Percentiles rank a stretch among this genome's conserved stretches.
Evolutionary conservation across 1,139 yeast species (phyloP).

Genomic region (Tardiomyces digboiensis): DNA sequence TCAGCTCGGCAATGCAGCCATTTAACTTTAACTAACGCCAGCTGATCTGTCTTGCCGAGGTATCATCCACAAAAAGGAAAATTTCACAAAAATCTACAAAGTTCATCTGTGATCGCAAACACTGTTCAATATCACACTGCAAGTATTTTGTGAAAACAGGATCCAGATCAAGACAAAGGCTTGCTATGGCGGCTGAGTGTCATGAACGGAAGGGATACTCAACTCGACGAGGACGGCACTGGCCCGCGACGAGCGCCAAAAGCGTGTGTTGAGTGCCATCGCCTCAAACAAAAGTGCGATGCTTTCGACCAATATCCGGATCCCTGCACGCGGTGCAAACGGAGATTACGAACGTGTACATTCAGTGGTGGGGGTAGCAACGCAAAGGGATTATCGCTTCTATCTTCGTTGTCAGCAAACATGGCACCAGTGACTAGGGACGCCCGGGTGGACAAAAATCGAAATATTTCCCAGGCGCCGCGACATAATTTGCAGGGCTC

Average conservation of each 20-base stretch:
- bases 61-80: no score
- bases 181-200: no score
- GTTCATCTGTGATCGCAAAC: no score
- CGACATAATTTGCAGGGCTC: no score
- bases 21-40: no score
- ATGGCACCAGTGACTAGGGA: neutral
- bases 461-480: no score
- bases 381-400: neutral
- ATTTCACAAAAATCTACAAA: no score
- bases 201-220: neutral
- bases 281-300: neutral
- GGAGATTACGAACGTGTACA: neutral
- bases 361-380: neutral
- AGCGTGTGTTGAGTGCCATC: neutral
- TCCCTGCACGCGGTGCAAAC: neutral
- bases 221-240: neutral
- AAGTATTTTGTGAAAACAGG: no score
- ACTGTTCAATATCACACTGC: no score
- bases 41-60: no score
- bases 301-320: neutral
- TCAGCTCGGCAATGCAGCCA: no score
- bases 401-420: neutral
- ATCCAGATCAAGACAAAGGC: no score
- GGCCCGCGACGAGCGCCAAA: neutral
- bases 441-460: neutral